A percentile compares a stretch with the other conserved stretches of the same genome.
Conservation (phyloP, 2,329 filamentous ascomycete species). For the Xylaria sp. region DNA sequence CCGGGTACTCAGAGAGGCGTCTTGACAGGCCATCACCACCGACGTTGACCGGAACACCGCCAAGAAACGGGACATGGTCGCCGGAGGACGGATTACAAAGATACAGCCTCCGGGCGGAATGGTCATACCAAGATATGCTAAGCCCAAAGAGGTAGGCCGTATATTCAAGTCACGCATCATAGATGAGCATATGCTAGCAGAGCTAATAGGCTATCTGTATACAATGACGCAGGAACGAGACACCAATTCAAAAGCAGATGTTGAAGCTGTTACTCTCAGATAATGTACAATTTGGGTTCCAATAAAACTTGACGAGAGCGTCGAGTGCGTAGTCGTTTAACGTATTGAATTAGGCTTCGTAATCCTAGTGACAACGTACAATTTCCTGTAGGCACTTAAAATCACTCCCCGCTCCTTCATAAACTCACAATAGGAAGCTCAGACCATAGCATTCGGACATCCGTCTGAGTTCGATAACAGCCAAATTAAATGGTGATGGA, state of each 20-base stretch:
- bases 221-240: too few species aligned
- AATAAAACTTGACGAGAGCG: neutral
- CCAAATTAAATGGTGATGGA: neutral
- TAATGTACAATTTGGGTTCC: constrained; percentile 12
- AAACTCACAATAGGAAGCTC: neutral
- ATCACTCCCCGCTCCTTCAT: neutral
- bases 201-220: too few species aligned
- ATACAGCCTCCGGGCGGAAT: constrained; percentile 15
- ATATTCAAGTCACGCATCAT: too few species aligned
- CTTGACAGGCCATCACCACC: constrained; percentile 1
- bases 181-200: too few species aligned
- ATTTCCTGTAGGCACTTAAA: neutral
- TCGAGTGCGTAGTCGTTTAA: neutral
- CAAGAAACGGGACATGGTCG: constrained; percentile 10
- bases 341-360: constrained; percentile 1
- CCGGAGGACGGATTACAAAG: constrained; percentile 2
- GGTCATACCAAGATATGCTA: constrained; percentile 24
- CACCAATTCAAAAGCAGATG: too few species aligned
- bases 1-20: too few species aligned
- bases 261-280: neutral
- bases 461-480: neutral
- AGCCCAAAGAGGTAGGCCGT: constrained; percentile 12
- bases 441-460: constrained; percentile 10
- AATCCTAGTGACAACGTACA: neutral
- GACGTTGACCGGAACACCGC: neutral